phyloP scores from a whole-genome alignment of 306 rosid species.

The Glycine soja region DNA sequence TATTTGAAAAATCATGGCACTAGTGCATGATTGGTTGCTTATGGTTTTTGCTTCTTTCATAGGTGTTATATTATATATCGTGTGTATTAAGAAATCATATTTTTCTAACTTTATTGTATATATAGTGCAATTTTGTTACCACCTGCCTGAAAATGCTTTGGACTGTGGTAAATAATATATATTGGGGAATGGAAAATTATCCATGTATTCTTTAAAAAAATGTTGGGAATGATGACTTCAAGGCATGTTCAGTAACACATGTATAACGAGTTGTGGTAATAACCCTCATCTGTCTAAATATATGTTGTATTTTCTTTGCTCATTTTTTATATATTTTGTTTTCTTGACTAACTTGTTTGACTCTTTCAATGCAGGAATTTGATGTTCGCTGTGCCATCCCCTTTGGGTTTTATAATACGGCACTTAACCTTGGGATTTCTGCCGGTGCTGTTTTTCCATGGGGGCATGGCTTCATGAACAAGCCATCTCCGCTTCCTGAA shows the following conservation, averaged over 20 bases:
- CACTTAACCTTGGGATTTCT: conserved; percentile 89
- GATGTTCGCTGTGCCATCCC: conserved; percentile 91
- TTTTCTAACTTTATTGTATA: conserved; percentile 19
- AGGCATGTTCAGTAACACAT: conserved; percentile 26
- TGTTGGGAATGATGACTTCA: conserved; percentile 9
- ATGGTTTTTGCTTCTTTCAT: conserved; percentile 4
- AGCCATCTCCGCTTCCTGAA: conserved; percentile 89
- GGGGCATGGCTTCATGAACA: conserved; percentile 83
- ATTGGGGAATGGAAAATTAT: neutral
- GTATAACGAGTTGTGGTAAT: conserved; percentile 13
- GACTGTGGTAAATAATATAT: conserved; percentile 19
- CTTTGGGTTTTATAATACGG: conserved; percentile 81
- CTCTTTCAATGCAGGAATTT: conserved; percentile 69
- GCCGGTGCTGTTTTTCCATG: conserved; percentile 85
- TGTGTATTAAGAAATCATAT: conserved; percentile 18
- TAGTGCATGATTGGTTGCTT: conserved; percentile 6
- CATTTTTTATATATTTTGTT: neutral
- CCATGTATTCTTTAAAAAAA: neutral
- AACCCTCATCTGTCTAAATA: conserved; percentile 1
- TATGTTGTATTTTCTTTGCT: conserved; percentile 4
- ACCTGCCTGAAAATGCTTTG: conserved; percentile 36
- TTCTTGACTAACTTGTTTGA: conserved; percentile 42
- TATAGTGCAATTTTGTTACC: conserved; percentile 16
- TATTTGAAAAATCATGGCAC: conserved; percentile 19
- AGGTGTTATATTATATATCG: conserved; percentile 26